Percentiles rank a stretch among this genome's conserved stretches.
These are phyloP conservation scores for Hydnum rufescens DNA, from an alignment of 768 basidiomycete genomes.

Conservation along the genomic window DNA sequence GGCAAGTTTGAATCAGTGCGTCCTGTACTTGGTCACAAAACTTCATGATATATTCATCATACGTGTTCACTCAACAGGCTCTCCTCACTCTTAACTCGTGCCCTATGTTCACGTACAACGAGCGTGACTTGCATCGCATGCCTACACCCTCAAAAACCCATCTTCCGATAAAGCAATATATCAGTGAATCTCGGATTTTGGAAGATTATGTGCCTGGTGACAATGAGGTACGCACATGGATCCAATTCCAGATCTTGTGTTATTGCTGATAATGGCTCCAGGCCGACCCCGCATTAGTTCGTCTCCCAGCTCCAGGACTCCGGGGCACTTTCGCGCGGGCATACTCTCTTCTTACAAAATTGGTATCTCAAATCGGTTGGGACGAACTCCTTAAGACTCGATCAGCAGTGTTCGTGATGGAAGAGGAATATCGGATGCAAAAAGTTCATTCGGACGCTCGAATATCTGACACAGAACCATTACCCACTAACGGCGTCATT, in stretches of 20 bases:
- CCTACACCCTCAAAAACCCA: slow-evolving; percentile 65
- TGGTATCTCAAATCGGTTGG: slow-evolving; percentile 94
- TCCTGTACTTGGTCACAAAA: neutral
- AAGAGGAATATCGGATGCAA: slow-evolving; percentile 96
- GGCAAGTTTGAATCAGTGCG: slow-evolving; percentile 58
- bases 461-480: slow-evolving; percentile 16
- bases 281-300: slow-evolving; percentile 84
- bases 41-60: neutral
- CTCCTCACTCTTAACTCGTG: slow-evolving; percentile 94
- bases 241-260: neutral
- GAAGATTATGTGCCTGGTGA: slow-evolving; percentile 71
- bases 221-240: slow-evolving; percentile 39
- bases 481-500: slow-evolving; percentile 24
- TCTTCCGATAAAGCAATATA: slow-evolving; percentile 66
- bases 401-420: slow-evolving; percentile 96
- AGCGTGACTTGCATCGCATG: slow-evolving; percentile 76
- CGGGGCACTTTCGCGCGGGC: slow-evolving; percentile 94
- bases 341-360: slow-evolving; percentile 71
- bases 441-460: slow-evolving; percentile 37
- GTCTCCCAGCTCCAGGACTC: slow-evolving; percentile 86
- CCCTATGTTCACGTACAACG: slow-evolving; percentile 99
- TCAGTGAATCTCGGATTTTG: slow-evolving; percentile 59
- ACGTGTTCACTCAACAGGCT: slow-evolving; percentile 24
- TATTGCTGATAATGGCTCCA: slow-evolving; percentile 14
- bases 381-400: slow-evolving; percentile 92